Base-by-base conservation (phyloP, 257 asterid species). In the Forsythia viridissima region DNA sequence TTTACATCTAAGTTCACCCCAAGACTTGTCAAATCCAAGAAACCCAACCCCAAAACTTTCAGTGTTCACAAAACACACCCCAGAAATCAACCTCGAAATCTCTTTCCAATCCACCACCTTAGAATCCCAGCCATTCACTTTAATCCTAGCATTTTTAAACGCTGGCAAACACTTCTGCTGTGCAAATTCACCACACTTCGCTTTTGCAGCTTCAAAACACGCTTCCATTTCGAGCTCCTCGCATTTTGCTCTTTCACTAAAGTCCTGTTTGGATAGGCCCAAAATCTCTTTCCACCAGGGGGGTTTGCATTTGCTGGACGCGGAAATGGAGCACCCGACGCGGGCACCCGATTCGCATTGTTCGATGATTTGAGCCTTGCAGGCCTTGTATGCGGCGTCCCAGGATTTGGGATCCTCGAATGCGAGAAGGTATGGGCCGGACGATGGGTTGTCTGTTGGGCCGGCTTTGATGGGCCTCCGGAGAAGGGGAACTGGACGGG, bases 281-380 rank as follows among this genome's bases (percentile, higher is more conserved):
- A 84, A 11, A 48, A 87, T 30, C 38, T 68, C 51, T 76, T 92
- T 93, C 99, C 99, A 93, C 97, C 97, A 95, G 3, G 91, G 91
- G 46, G 93, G 89, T 80, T 84, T 88, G 87, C 99, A 95, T 82
- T 88, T 92, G 80, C 76, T 83, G 8, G 99, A 93, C 12, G 99
- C 97, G 9, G 97, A 72, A 34, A 93, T 87, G 76, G 99, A 93
- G 90, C 98, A 95, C 34, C 98, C 98, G 57, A 93, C 80, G 78
- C 99, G 90, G 36, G 95, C 86, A 12, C 94, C 99, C 4, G 92
- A 75, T 84, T 91, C 90, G 86, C 99, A 95, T 52, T 93, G 98
- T 55, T 89, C 80, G 75, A 68, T 73, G 79, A 92, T 86, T 76
- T 86, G 93, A 76, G 89, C 44, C 46, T 85, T 81, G 83, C 92